A percentile compares a stretch with the other conserved stretches of the same genome.
phyloP scores from a whole-genome alignment of 495 filamentous ascomycete species.

The Penicillium fimorum region DNA sequence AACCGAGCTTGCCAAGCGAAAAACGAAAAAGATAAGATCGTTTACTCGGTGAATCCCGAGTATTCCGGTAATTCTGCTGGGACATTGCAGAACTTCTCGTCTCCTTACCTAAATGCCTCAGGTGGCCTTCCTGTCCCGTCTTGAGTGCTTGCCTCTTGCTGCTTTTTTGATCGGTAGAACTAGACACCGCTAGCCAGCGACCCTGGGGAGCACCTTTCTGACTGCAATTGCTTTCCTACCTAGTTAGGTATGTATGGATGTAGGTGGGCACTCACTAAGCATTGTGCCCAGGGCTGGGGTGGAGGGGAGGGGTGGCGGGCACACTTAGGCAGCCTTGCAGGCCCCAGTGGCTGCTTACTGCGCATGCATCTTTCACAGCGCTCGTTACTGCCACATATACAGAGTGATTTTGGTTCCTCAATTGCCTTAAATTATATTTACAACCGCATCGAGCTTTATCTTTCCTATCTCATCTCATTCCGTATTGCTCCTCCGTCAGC shows the following conservation, averaged over 20 bases:
- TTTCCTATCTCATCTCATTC: background rate
- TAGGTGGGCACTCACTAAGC: background rate
- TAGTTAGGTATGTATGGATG: no score
- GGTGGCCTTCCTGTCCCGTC: background rate
- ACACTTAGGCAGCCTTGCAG: background rate
- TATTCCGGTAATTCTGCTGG: background rate
- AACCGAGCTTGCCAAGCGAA: constrained; percentile 22
- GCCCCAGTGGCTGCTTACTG: background rate
- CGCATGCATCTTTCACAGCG: background rate
- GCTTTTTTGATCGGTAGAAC: background rate
- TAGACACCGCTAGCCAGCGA: background rate
- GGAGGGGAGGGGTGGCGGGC: no score
- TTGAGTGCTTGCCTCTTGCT: background rate
- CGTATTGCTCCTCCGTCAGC: background rate
- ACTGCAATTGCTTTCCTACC: no score
- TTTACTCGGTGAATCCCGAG: background rate
- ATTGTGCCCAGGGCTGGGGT: no score
- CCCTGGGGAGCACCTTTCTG: no score
- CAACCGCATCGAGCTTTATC: background rate
- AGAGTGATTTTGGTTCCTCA: background rate
- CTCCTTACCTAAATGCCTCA: background rate
- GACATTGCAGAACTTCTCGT: background rate
- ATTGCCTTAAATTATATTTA: background rate
- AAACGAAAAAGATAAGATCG: constrained; percentile 10
- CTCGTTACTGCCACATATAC: background rate